Base-by-base conservation (phyloP, 495 filamentous ascomycete genomes). In the Aspergillus leporis region DNA sequence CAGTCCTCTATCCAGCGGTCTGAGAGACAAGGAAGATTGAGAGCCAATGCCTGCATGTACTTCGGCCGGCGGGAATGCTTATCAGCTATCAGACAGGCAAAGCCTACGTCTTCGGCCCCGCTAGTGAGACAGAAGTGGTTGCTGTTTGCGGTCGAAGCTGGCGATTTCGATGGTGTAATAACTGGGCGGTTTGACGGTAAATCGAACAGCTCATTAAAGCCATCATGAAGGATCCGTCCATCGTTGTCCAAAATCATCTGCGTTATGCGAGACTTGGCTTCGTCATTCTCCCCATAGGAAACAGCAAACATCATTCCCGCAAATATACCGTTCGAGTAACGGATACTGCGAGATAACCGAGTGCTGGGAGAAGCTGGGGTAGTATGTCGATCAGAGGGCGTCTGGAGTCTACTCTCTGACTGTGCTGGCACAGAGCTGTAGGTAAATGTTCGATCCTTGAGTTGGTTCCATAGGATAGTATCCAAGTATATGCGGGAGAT, bases 1-100 rank as follows among this genome's bases (percentile, higher is more conserved):
- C 91, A 95, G 53, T 90, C 85, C 30, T 82, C 78, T 54, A 98
- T 76, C 95, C 95, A 98, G 31, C 86, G 84, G 0, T 80, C 80
- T 5, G 88, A 85, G 6, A 98, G 79, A 61, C 91, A 95, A 0
- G 95, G 95, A 1, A 98, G 69, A 5, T 91, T 90, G 4, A 98
- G 82, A 8, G 95, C 93, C 13, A 98, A 85, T 0, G 94, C 94
- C 70, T 98, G 93, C 81, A 98, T 89, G 72, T 94, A 97, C 62
- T 98, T 98, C 36, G 86, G 84, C 55, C 89, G 88, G n/a, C 94
- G 86, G 13, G 89, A 95, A 70, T 97, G 87, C 28, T 83, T 83
- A 69, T 97, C 90, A 0, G 94, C 87, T 59, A 98, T 92, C 18
- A 98, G 75, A 22, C 89, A 91, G 0, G 87, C 82, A 70, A 98